Percentiles rank a stretch among this genome's conserved stretches.
These are phyloP conservation scores for Discostella pseudostelligera DNA, from an alignment of 108 stramenopile species.

Conservation along the genomic window DNA sequence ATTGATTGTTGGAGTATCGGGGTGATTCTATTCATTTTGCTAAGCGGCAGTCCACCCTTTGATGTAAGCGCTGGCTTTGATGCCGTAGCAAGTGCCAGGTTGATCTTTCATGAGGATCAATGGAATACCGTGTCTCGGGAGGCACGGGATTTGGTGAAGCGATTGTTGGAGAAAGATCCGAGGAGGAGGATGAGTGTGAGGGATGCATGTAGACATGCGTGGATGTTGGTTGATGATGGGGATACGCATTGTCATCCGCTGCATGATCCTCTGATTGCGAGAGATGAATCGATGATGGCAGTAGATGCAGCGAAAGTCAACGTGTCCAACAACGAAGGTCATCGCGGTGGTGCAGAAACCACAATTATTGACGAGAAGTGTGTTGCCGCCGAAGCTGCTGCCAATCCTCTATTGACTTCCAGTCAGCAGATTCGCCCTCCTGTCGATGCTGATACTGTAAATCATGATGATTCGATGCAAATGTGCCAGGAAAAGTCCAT, in stretches of 20 bases:
- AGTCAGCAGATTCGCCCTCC: not conserved
- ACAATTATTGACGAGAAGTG: conserved; percentile 1
- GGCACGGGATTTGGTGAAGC: conserved; percentile 69
- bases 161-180: conserved; percentile 66
- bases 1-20: conserved; percentile 88
- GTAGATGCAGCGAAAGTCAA: not conserved
- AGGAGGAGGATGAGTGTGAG: conserved; percentile 59
- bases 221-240: conserved; percentile 83
- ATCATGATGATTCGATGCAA: not conserved
- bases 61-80: conserved; percentile 53
- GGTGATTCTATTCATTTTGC: conserved; percentile 83
- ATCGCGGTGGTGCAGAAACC: not conserved
- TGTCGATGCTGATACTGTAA: not conserved
- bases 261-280: conserved; percentile 58
- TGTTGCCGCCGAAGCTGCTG: not conserved
- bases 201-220: conserved; percentile 75
- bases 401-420: conserved; percentile 7
- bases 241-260: conserved; percentile 85
- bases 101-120: conserved; percentile 54
- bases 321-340: not conserved
- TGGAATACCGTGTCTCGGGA: conserved; percentile 55
- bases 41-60: conserved; percentile 80
- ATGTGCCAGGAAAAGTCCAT: not conserved
- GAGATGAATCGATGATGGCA: conserved; percentile 4
- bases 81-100: conserved; percentile 44